Evolutionary conservation across 768 basidiomycete species (phyloP).

Genomic region (Scleroderma citrinum): DNA sequence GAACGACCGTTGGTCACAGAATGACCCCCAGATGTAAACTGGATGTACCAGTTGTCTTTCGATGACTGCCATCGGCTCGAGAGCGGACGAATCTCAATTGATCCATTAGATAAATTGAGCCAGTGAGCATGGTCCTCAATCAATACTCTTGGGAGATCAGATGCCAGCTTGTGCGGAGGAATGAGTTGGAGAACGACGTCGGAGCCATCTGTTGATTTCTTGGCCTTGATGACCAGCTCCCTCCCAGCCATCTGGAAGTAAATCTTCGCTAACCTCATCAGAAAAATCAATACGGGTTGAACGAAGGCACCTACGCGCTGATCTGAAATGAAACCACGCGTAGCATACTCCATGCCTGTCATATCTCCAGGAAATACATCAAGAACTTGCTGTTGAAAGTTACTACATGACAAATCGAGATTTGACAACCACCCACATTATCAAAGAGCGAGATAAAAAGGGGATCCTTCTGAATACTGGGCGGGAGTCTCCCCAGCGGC

Average conservation of each 20-base stretch:
- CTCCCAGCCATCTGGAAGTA: constrained; percentile 15
- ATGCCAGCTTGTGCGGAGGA: constrained; percentile 14
- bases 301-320: constrained; percentile 4
- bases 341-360: constrained; percentile 30
- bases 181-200: constrained; percentile 18
- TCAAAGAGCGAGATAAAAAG: constrained; percentile 24
- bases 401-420: neutral
- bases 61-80: constrained; percentile 22
- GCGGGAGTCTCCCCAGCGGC: constrained; percentile 34
- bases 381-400: constrained; percentile 16
- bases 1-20: neutral
- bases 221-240: constrained; percentile 17
- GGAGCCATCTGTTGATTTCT: neutral
- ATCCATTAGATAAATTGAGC: constrained; percentile 19
- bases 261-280: constrained; percentile 18
- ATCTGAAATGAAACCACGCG: constrained; percentile 9
- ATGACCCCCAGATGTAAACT: neutral
- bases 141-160: constrained; percentile 22
- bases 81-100: constrained; percentile 25
- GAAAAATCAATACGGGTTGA: neutral
- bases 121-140: constrained; percentile 24
- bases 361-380: constrained; percentile 31
- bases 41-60: constrained; percentile 20
- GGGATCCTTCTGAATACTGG: constrained; percentile 24
- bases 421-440: neutral